Conservation (phyloP, 352 stramenopile species). For the Globisporangium barbulae region DNA sequence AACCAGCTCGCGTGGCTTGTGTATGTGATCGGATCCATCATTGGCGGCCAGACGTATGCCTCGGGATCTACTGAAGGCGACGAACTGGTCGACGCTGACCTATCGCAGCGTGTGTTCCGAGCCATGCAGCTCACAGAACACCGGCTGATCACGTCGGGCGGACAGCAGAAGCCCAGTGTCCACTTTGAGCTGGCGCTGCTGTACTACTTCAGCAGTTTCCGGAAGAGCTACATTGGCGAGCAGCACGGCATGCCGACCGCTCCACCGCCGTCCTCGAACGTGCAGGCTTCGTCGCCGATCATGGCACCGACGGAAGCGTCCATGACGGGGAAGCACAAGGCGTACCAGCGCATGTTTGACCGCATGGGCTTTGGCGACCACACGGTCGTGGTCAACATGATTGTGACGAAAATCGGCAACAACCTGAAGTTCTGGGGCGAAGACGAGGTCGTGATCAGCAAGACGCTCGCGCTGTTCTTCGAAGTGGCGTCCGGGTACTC, state of each 20-base stretch:
- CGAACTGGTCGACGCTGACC: slow-evolving; percentile 93
- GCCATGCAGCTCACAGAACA: slow-evolving; percentile 96
- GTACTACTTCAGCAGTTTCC: slow-evolving; percentile 96
- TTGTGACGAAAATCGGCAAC: slow-evolving; percentile 98
- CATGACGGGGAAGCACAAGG: slow-evolving; percentile 93
- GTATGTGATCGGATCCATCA: slow-evolving; percentile 95
- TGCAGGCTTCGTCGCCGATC: slow-evolving; percentile 67
- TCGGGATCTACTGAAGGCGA: slow-evolving; percentile 91
- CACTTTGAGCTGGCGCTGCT: slow-evolving; percentile 95
- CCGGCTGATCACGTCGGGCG: slow-evolving; percentile 87
- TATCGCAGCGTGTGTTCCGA: slow-evolving; percentile 95
- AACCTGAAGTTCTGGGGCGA: slow-evolving; percentile 99
- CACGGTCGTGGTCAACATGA: slow-evolving; percentile 97
- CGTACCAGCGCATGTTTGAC: slow-evolving; percentile 98
- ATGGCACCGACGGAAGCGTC: slow-evolving; percentile 70
- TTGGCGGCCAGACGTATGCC: slow-evolving; percentile 95
- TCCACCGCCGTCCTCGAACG: slow-evolving; percentile 44
- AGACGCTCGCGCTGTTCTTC: slow-evolving; percentile 96
- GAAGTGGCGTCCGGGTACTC: slow-evolving; percentile 97
- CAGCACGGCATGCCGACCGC: slow-evolving; percentile 86
- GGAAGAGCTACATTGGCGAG: slow-evolving; percentile 91
- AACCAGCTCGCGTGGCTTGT: slow-evolving; percentile 97
- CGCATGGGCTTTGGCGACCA: slow-evolving; percentile 96
- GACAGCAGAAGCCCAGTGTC: slow-evolving; percentile 80
- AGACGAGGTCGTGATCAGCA: slow-evolving; percentile 94